These are phyloP conservation scores for Citrus medica DNA, from an alignment of 345 rosid genomes.

Conservation along the genomic window DNA sequence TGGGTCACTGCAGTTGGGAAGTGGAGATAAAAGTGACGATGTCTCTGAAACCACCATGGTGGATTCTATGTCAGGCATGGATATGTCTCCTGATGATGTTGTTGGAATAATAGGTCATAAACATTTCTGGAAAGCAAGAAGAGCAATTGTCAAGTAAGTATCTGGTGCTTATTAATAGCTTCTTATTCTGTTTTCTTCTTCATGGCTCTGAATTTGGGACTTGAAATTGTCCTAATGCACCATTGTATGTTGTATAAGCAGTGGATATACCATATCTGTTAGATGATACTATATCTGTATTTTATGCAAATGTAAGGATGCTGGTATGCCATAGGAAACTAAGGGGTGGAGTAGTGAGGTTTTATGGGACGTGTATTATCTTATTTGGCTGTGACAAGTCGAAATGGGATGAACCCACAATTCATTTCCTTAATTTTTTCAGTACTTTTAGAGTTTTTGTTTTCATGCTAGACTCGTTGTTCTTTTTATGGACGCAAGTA, in stretches of 20 bases:
- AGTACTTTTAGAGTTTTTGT: neutral
- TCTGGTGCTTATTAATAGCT: neutral
- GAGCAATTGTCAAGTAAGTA: constrained; percentile 83
- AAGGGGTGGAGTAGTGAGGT: neutral
- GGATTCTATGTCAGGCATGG: constrained; percentile 56
- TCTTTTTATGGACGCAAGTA: neutral
- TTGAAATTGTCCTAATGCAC: neutral
- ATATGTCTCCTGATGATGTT: constrained; percentile 77
- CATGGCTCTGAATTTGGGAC: neutral
- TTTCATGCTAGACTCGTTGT: neutral
- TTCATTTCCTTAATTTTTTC: neutral
- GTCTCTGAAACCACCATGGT: constrained; percentile 63
- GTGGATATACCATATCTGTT: neutral
- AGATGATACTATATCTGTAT: neutral
- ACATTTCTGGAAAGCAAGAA: constrained; percentile 93
- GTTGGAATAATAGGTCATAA: constrained; percentile 87
- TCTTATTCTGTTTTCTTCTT: neutral
- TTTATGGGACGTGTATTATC: neutral
- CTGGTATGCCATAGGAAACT: neutral
- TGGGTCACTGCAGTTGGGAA: constrained; percentile 26
- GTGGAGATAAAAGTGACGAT: constrained; percentile 52
- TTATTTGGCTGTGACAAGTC: neutral
- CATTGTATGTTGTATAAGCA: neutral
- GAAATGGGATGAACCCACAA: neutral
- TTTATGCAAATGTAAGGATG: neutral